Conservation (phyloP, 768 basidiomycete genomes). For the Stropharia rugosoannulata region DNA sequence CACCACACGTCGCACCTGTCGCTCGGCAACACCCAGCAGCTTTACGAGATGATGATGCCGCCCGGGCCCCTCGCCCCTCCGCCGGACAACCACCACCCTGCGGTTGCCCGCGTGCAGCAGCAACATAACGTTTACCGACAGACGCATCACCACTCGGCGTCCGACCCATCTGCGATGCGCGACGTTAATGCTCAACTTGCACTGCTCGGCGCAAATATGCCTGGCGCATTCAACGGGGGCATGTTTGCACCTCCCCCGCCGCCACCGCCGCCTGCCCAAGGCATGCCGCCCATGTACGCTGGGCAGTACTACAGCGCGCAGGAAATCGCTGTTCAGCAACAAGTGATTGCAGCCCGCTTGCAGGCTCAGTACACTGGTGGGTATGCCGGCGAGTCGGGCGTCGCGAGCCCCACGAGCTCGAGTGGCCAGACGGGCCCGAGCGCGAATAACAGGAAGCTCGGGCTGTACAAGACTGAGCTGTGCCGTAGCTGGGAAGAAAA, state of each 20-base stretch:
- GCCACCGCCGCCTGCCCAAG: constrained; percentile 38
- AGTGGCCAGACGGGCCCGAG: constrained; percentile 68
- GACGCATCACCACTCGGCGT: constrained; percentile 80
- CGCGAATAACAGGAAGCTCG: constrained; percentile 89
- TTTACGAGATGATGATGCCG: constrained; percentile 72
- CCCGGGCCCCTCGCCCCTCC: constrained; percentile 40
- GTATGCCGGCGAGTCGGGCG: constrained; percentile 37
- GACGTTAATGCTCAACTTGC: constrained; percentile 64
- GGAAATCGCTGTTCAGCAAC: constrained; percentile 54
- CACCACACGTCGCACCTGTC: constrained; percentile 68
- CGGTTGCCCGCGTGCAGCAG: constrained; percentile 76
- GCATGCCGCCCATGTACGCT: constrained; percentile 51
- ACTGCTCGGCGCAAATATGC: constrained; percentile 55
- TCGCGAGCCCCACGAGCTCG: constrained; percentile 43
- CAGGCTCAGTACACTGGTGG: constrained; percentile 63
- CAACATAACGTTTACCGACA: constrained; percentile 73
- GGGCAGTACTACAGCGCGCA: constrained; percentile 68
- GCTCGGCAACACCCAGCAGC: constrained; percentile 70
- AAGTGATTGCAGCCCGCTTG: constrained; percentile 55
- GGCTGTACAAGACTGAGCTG: constrained; percentile 87
- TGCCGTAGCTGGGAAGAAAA: constrained; percentile 95
- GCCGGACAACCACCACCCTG: constrained; percentile 58
- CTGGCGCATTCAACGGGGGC: constrained; percentile 49
- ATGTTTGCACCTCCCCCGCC: constrained; percentile 58
- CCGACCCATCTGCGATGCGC: constrained; percentile 75